Conservation (phyloP, 345 rosid genomes). For the Salix viminalis region DNA sequence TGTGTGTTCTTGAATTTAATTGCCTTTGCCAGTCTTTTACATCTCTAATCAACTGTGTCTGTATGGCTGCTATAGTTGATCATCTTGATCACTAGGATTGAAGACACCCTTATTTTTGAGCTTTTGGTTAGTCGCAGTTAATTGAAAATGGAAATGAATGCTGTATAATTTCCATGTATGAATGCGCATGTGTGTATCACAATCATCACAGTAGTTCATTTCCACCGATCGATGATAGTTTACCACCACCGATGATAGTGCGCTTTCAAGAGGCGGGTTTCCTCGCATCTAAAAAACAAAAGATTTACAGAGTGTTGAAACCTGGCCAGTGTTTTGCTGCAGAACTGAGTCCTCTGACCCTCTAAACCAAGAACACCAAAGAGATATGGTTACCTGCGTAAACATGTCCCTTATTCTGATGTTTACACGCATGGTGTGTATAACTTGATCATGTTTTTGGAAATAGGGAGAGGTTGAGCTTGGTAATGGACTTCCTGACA, state of each 20-base stretch:
- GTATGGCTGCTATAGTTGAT: background rate
- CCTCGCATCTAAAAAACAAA: no score
- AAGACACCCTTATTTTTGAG: background rate
- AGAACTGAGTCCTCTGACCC: conserved; percentile 80
- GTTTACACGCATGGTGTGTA: background rate
- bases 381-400: conserved; percentile 49
- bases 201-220: background rate
- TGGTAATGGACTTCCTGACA: conserved; percentile 83
- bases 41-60: background rate
- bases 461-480: conserved; percentile 69
- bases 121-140: background rate
- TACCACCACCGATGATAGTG: background rate
- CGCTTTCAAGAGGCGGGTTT: no score
- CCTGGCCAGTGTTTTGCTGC: conserved; percentile 82
- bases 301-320: conserved; percentile 62
- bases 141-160: background rate
- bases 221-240: background rate
- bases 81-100: background rate
- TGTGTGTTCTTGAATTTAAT: background rate
- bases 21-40: background rate
- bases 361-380: conserved; percentile 51
- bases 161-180: background rate
- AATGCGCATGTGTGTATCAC: background rate
- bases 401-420: background rate
- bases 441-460: background rate